These are phyloP conservation scores for Aspergillus japonicus DNA, from an alignment of 2,329 filamentous ascomycete genomes.

Conservation along the genomic window DNA sequence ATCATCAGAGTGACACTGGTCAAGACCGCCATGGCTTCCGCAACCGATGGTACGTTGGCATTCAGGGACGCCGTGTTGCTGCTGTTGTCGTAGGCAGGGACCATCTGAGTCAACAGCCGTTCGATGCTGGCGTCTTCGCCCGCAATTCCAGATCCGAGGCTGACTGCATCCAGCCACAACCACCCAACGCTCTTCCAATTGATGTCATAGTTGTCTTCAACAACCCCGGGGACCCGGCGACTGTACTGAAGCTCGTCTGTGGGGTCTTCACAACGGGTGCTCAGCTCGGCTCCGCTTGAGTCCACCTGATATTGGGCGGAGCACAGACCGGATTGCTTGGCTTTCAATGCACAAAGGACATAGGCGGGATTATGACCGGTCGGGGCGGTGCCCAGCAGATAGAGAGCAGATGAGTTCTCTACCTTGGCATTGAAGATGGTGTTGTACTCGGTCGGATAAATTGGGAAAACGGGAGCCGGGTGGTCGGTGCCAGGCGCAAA, in stretches of 20 bases:
- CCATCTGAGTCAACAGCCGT: conserved; percentile 58
- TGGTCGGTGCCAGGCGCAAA: conserved; percentile 59
- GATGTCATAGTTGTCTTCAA: conserved; percentile 32
- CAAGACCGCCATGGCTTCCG: conserved; percentile 71
- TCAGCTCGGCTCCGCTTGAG: conserved; percentile 58
- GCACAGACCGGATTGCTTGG: conserved; percentile 64
- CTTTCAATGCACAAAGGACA: conserved; percentile 66
- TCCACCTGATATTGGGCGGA: conserved; percentile 59
- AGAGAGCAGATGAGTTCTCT: conserved; percentile 54
- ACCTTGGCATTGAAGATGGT: conserved; percentile 60
- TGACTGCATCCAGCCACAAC: conserved; percentile 56
- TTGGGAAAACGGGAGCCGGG: conserved; percentile 55
- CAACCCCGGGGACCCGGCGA: conserved; percentile 38
- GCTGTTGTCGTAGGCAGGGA: conserved; percentile 40
- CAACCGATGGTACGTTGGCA: conserved; percentile 62
- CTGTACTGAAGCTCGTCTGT: conserved; percentile 57
- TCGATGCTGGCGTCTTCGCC: conserved; percentile 60
- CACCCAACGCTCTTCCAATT: conserved; percentile 59
- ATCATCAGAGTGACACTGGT: conserved; percentile 65
- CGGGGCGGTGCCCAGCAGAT: conserved; percentile 60
- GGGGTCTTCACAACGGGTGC: conserved; percentile 61
- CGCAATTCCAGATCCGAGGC: conserved; percentile 56
- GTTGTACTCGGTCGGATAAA: conserved; percentile 62
- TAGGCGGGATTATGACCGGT: conserved; percentile 47
- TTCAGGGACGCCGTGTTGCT: conserved; percentile 44